Evolutionary conservation across 164 flowering plant genomes (phyloP).

Genomic region (Stephania japonica): DNA sequence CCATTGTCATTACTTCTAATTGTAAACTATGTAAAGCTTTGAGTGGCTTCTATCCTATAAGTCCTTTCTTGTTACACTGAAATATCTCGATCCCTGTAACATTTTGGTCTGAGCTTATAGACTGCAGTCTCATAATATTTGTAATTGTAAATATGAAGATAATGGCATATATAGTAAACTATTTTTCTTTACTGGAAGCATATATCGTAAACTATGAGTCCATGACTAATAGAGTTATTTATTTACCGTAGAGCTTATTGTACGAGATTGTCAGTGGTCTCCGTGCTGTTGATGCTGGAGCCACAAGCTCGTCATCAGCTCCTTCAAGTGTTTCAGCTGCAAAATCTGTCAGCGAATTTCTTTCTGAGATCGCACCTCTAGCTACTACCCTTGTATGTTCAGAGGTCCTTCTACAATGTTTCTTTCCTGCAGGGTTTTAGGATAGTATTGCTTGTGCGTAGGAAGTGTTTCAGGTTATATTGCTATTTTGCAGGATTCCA

Average conservation of each 20-base stretch:
- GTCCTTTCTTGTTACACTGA: neutral
- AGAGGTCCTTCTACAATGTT: neutral
- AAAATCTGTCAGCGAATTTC: slow-evolving; percentile 47
- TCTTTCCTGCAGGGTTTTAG: neutral
- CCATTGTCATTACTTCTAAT: neutral
- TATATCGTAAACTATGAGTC: neutral
- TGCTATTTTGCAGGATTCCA: slow-evolving; percentile 27
- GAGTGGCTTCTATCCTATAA: neutral
- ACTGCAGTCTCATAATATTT: neutral
- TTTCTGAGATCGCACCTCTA: slow-evolving; percentile 46
- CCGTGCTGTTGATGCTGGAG: slow-evolving; percentile 43
- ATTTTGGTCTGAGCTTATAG: neutral
- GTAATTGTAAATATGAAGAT: neutral
- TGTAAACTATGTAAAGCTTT: neutral
- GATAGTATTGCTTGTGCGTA: neutral
- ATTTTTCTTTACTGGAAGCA: no score
- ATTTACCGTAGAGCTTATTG: slow-evolving; percentile 41
- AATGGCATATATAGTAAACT: neutral
- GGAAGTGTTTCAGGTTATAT: neutral
- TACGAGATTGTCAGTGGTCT: slow-evolving; percentile 71
- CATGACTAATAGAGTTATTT: slow-evolving; percentile 5
- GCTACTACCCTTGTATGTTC: slow-evolving; percentile 28
- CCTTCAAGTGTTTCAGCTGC: slow-evolving; percentile 36
- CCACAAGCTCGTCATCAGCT: slow-evolving; percentile 78
- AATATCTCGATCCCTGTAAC: neutral